Percentiles rank a stretch among this genome's conserved stretches.
phyloP scores from a whole-genome alignment of 2,329 filamentous ascomycete species.

The Nigrospora osmanthi region DNA sequence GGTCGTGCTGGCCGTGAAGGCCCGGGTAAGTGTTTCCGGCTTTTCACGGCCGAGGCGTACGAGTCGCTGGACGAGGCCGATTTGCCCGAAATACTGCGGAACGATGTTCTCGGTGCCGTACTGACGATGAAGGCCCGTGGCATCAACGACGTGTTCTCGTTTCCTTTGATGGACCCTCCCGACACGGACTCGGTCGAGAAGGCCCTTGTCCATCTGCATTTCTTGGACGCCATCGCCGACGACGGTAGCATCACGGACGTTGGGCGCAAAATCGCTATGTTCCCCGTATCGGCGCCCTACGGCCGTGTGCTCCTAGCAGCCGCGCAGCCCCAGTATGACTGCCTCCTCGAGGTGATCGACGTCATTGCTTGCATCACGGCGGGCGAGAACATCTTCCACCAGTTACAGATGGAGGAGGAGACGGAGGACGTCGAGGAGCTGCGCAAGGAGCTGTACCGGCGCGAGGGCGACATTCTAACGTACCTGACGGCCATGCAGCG shows the following conservation, averaged over 20 bases:
- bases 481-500: constrained; percentile 56
- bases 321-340: constrained; percentile 60
- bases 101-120: constrained; percentile 78
- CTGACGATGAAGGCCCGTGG: constrained; percentile 91
- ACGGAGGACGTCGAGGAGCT: constrained; percentile 43
- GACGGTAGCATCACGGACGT: constrained; percentile 64
- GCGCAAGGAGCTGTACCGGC: constrained; percentile 49
- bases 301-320: constrained; percentile 80
- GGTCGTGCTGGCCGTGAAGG: constrained; percentile 92
- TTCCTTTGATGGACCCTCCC: constrained; percentile 80
- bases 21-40: constrained; percentile 77
- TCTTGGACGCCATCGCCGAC: constrained; percentile 68
- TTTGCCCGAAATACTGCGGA: constrained; percentile 82
- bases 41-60: constrained; percentile 80
- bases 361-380: constrained; percentile 61
- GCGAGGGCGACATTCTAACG: constrained; percentile 59
- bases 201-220: constrained; percentile 71
- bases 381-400: constrained; percentile 55
- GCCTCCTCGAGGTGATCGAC: constrained; percentile 77
- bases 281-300: constrained; percentile 76
- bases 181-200: constrained; percentile 72
- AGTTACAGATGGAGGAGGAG: constrained; percentile 49
- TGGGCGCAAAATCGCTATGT: constrained; percentile 70
- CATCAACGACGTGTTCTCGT: constrained; percentile 70
- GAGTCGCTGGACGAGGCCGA: constrained; percentile 63